Conservation (phyloP, 345 rosid genomes). For the Murraya paniculata region DNA sequence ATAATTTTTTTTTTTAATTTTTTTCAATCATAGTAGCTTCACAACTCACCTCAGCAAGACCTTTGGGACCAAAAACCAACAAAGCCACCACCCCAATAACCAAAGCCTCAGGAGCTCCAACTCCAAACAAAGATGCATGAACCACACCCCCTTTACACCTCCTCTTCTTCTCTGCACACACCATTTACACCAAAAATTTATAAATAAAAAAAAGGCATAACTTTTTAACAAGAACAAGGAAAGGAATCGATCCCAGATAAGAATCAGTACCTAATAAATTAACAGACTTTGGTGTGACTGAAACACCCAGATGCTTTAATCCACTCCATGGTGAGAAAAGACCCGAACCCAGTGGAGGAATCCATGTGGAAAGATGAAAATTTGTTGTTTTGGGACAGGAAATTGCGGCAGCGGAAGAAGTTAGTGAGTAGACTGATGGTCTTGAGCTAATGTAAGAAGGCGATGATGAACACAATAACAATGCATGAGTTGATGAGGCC, state of each 20-base stretch:
- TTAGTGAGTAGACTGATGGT: conserved; percentile 23
- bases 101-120: conserved; percentile 98
- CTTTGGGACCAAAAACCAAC: conserved; percentile 98
- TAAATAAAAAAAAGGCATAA: background rate
- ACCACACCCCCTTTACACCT: conserved; percentile 44
- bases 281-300: conserved; percentile 43
- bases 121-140: conserved; percentile 85
- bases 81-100: conserved; percentile 98
- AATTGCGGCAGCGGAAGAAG: conserved; percentile 15
- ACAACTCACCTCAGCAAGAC: conserved; percentile 85
- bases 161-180: conserved; percentile 50
- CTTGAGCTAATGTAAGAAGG: background rate
- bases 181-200: conserved; percentile 16
- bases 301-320: conserved; percentile 64
- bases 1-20: too few species aligned
- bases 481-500: conserved; percentile 43
- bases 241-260: conserved; percentile 9
- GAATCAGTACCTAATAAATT: conserved; percentile 39
- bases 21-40: too few species aligned
- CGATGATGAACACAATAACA: conserved; percentile 27
- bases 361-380: conserved; percentile 28
- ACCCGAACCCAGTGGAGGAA: conserved; percentile 38
- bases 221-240: background rate
- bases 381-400: conserved; percentile 32
- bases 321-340: conserved; percentile 65